These are phyloP conservation scores for Globisporangium cederbergense DNA, from an alignment of 352 stramenopile species.

Conservation along the genomic window DNA sequence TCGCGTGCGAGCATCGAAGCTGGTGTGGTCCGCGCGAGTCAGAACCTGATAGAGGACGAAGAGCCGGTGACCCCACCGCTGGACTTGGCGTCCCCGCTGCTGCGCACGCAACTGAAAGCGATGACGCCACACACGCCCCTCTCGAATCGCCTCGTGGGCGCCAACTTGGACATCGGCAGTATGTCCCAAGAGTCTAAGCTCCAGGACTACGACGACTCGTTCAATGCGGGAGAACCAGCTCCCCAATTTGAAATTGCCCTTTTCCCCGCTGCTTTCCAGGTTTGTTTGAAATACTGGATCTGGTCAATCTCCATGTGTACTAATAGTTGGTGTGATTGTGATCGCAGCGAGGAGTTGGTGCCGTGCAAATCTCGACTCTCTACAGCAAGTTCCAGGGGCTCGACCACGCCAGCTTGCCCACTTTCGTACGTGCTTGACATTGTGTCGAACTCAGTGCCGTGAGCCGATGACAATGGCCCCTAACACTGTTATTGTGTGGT, in stretches of 20 bases:
- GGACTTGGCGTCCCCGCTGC: conserved; percentile 69
- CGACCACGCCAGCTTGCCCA: conserved; percentile 38
- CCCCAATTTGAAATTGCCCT: conserved; percentile 72
- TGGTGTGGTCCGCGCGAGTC: conserved; percentile 26
- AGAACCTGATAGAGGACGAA: conserved; percentile 45
- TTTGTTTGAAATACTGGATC: conserved; percentile 15
- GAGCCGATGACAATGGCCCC: background rate
- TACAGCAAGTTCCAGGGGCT: conserved; percentile 82
- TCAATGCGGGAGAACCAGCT: conserved; percentile 54
- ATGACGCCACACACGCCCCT: conserved; percentile 83
- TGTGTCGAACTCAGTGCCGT: conserved; percentile 16
- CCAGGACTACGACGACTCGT: conserved; percentile 68
- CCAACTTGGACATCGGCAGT: conserved; percentile 65
- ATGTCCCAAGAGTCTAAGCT: conserved; percentile 64
- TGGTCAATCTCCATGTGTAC: background rate
- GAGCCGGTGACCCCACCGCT: conserved; percentile 59
- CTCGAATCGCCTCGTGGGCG: conserved; percentile 81
- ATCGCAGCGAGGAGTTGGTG: conserved; percentile 61
- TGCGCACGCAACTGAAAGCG: conserved; percentile 76
- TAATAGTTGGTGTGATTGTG: conserved; percentile 2
- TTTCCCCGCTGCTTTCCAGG: conserved; percentile 74
- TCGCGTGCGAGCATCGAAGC: conserved; percentile 26
- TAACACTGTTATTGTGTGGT: background rate
- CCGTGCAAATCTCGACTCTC: conserved; percentile 77
- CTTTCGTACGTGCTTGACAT: conserved; percentile 46